Base-by-base conservation (phyloP, 208 protist genomes). In the Jaenimonas drosophilae region DNA sequence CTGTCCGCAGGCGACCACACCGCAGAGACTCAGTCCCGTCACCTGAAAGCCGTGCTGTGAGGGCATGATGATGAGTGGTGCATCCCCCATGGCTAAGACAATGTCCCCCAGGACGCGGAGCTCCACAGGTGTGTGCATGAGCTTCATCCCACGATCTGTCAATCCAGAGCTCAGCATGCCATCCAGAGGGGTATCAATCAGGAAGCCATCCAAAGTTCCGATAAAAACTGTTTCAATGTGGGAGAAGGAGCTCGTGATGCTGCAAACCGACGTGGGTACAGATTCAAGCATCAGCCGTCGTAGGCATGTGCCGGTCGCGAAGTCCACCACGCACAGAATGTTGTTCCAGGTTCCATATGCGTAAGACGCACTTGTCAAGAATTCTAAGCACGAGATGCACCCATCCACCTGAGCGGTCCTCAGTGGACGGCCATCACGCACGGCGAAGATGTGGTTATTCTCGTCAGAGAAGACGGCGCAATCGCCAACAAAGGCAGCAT, bases 31-130 rank as follows among this genome's bases (percentile, higher is more conserved):
- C 44, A 77, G 49, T 31, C 69, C 69, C 26, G 69, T 72, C 31
- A 77, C 28, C 42, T 77, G 57, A 45, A 70, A 62, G 14, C 59
- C 58, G 7, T 47, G 47, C 31, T 70, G 49, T 25, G 49, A 57
- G 14, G 71, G 56, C 28, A 88, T 42, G 14, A 84, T 38, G 16
- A 88, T 55, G 16, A 88, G 62, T 17, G 78, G 78, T 2, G 76
- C 64, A 36, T 67, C 39, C 7, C 78, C 83, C 30, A 88, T 36
- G 16, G 83, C 47, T 1, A 64, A 44, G 38, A 68, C 59, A 9
- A 32, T 62, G 34, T 71, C 53, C 20, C 59, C 63, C 20, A 88
- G 49, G 45, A 51, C 49, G 37, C 59, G 56, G 21, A 73, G 54
- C 60, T 75, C 66, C 7, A 88, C 55, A 2, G 74, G 70, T 21